Base-by-base conservation (phyloP, 768 basidiomycete species). In the Tephrocybe rancida region DNA sequence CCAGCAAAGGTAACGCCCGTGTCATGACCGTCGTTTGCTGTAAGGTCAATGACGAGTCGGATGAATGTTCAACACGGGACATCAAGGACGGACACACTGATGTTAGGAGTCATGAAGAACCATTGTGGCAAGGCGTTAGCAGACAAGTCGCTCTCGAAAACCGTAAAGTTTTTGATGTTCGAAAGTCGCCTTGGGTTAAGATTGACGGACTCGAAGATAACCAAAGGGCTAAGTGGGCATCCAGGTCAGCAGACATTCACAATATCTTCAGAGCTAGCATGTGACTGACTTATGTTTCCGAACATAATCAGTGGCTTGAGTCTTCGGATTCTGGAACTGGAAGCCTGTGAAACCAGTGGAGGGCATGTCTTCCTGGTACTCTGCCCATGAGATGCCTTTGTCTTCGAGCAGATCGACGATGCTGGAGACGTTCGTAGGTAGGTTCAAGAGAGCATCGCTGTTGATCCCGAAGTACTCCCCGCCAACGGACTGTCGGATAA, bases 361-460 rank as follows among this genome's bases (percentile, higher is more conserved):
- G 3, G 82, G 81, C 75, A 84, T 72, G 55, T 76, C 78, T 61
- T 86, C 84, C 62, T 84, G 77, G 59, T 86, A 87, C 11, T 78
- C 70, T 0, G 77, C 78, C 85, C 86, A 87, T 4, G 79, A 79
- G 35, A 87, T 73, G 44, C 68, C 72, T 58, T 81, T 79, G n/a
- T 71, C 68, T 26, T 86, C 85, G 37, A 87, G 67, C 14, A 87
- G 71, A 55, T 87, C 86, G 25, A 84, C 77, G 43, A 86, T 58
- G 9, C 79, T 83, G 5, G 83, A 81, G 6, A 84, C 69, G 61
- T 83, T 84, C 30, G 56, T 62, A 0, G 77, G 75, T 29, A 83
- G 50, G 21, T 60, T 51, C 52, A 66, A 64, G 38, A 68, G 63
- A 52, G 58, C 62, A 50, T 87, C 83, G 53, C 67, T 70, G 1